Percentiles rank a stretch among this genome's conserved stretches.
Evolutionary conservation across 257 asterid genomes (phyloP).

Genomic region (Plantago elongata): DNA sequence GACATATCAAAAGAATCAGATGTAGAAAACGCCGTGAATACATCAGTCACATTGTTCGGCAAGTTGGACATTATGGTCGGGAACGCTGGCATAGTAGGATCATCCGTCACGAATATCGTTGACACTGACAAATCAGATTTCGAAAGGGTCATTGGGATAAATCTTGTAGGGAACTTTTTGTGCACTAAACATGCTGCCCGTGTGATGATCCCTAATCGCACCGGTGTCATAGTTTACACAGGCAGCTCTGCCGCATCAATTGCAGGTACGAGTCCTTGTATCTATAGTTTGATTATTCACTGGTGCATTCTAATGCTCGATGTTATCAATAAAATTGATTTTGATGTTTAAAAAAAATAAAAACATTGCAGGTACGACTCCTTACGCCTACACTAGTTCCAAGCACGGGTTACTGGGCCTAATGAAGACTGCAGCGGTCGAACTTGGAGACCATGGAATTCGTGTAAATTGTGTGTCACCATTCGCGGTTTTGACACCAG

Average conservation of each 20-base stretch:
- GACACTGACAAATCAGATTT: constrained; percentile 18
- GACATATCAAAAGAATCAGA: constrained; percentile 19
- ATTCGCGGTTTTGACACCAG: not conserved
- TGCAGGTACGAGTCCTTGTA: not conserved
- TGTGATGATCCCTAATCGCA: constrained; percentile 28
- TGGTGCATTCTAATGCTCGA: too few species aligned
- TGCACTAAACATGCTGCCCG: constrained; percentile 44
- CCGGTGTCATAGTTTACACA: constrained; percentile 30
- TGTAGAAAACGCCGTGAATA: constrained; percentile 11
- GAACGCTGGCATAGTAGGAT: constrained; percentile 14
- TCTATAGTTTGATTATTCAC: too few species aligned
- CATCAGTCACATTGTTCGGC: constrained; percentile 13
- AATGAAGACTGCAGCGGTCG: not conserved
- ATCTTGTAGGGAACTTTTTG: constrained; percentile 28
- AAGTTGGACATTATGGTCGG: constrained; percentile 21
- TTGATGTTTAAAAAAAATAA: too few species aligned
- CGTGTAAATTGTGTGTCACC: not conserved
- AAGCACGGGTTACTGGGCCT: not conserved
- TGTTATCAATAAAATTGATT: too few species aligned
- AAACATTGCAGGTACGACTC: not conserved
- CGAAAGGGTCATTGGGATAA: constrained; percentile 21
- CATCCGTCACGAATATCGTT: constrained; percentile 8
- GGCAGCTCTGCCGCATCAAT: constrained; percentile 20
- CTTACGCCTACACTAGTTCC: not conserved
- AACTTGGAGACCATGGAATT: not conserved